Base-by-base conservation (phyloP, 1,284 basidiomycete species). In the Coniferiporia sulphurascens region DNA sequence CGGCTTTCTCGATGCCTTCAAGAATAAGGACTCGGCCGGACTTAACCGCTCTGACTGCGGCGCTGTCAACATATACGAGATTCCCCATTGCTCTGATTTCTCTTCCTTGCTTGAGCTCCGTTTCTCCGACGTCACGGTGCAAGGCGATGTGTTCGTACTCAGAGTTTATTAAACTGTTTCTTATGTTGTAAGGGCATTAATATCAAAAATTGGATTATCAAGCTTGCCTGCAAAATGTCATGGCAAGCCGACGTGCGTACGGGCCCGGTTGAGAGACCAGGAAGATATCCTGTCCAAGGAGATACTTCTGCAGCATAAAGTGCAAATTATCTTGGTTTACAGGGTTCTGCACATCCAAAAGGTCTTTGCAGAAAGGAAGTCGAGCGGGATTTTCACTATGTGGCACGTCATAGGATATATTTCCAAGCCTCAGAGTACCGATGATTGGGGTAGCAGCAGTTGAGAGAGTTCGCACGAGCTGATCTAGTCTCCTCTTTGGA, bases 1-100 rank as follows among this genome's bases (percentile, higher is more conserved):
- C 84, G 4, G 84, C 84, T 69, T 85, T 86, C 69, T 87, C 84
- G 65, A 86, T 82, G 10, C 84, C 85, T 67, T 87, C 85, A 54
- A 86, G 70, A 56, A 87, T 84, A 17, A 87, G 73, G n/a, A 87
- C 68, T 2, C 84, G 78, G 4, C 84, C 84, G 63, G 81, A 72
- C 65, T 86, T 87, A n/a, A 82, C 84, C 1, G 84, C 84, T 49
- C 77, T 77, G 0, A 86, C 84, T 0, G 84, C 81, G 8, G 84
- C 78, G 65, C 83, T 86, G 65, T 86, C 84, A 15, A 85, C 80
- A 64, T 86, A 86, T 13, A 81, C 76, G 2, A 86, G 72, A 60
- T 80, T 83, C 35, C 84, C 84, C 32, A 83, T 83, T 13, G 73
- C 69, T 46, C 79, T 71, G 48, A 87, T 86, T 66, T 86, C 84